A percentile compares a stretch with the other conserved stretches of the same genome.
Evolutionary conservation across 108 stramenopile genomes (phyloP).

Genomic region (Schizochytrium sp.): DNA sequence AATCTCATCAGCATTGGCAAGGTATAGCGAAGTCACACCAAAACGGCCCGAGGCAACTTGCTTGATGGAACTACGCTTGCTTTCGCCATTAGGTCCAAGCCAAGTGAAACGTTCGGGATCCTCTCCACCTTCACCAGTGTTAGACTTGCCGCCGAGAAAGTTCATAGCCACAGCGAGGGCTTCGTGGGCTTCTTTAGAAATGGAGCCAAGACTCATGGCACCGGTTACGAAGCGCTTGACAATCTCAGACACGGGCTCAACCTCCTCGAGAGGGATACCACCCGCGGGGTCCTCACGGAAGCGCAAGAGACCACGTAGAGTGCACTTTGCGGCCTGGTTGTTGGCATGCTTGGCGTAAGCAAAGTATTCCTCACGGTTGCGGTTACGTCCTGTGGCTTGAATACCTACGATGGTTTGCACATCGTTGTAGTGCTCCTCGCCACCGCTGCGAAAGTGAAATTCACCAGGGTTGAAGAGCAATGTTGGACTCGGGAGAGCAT

Average conservation of each 20-base stretch:
- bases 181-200: constrained; percentile 93
- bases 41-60: constrained; percentile 94
- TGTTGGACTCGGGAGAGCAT: constrained; percentile 29
- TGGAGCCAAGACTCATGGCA: constrained; percentile 94
- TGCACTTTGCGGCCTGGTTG: constrained; percentile 72
- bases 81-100: constrained; percentile 73
- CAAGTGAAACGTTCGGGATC: constrained; percentile 84
- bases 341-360: constrained; percentile 59
- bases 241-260: constrained; percentile 89
- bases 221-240: constrained; percentile 94
- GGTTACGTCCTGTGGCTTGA: constrained; percentile 22
- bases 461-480: constrained; percentile 57
- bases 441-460: constrained; percentile 76
- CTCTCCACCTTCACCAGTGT: constrained; percentile 96
- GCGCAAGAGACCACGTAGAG: constrained; percentile 92
- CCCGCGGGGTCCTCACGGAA: constrained; percentile 88
- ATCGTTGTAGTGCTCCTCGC: constrained; percentile 96
- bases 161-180: constrained; percentile 94
- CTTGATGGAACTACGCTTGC: constrained; percentile 90
- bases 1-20: constrained; percentile 94
- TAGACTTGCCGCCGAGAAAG: constrained; percentile 86
- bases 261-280: constrained; percentile 87
- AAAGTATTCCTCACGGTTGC: constrained; percentile 47
- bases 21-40: constrained; percentile 93
- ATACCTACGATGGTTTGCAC: constrained; percentile 73